Evolutionary conservation across 2,329 filamentous ascomycete genomes (phyloP).

Genomic region (Erysiphe pulchra): DNA sequence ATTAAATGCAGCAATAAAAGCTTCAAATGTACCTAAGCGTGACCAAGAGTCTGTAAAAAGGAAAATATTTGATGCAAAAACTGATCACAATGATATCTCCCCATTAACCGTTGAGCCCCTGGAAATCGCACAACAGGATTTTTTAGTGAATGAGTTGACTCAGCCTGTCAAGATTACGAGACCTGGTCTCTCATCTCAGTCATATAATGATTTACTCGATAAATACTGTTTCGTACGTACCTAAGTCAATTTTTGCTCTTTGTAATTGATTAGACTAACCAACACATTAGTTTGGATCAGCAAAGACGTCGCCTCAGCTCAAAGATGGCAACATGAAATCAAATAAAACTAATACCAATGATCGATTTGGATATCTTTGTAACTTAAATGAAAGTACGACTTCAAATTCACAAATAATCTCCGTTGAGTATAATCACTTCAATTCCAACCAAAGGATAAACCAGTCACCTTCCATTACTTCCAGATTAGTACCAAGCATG

Average conservation of each 20-base stretch:
- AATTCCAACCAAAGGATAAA: constrained; percentile 12
- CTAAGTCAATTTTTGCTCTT: constrained; percentile 11
- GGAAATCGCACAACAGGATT: constrained; percentile 7
- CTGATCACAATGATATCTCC: background rate
- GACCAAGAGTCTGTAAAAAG: constrained; percentile 23
- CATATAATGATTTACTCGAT: constrained; percentile 90
- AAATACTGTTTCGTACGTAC: constrained; percentile 99
- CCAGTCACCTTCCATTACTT: constrained; percentile 19
- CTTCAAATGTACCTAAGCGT: constrained; percentile 15
- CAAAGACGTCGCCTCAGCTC: constrained; percentile 24
- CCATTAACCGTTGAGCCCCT: background rate
- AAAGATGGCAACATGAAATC: constrained; percentile 21
- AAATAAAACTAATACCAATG: constrained; percentile 19
- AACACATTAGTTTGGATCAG: constrained; percentile 31
- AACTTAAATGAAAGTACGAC: constrained; percentile 14
- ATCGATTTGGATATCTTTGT: constrained; percentile 15
- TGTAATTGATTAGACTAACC: constrained; percentile 16
- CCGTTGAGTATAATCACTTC: constrained; percentile 7
- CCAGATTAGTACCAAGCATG: constrained; percentile 22
- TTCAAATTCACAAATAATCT: constrained; percentile 11
- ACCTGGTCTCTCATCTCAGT: constrained; percentile 55
- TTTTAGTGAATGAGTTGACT: constrained; percentile 18
- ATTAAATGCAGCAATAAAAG: constrained; percentile 55
- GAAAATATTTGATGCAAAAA: constrained; percentile 3
- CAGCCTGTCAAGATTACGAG: constrained; percentile 27